These are phyloP conservation scores for Hyaloscypha finlandica DNA, from an alignment of 495 filamentous ascomycete genomes.

Conservation along the genomic window DNA sequence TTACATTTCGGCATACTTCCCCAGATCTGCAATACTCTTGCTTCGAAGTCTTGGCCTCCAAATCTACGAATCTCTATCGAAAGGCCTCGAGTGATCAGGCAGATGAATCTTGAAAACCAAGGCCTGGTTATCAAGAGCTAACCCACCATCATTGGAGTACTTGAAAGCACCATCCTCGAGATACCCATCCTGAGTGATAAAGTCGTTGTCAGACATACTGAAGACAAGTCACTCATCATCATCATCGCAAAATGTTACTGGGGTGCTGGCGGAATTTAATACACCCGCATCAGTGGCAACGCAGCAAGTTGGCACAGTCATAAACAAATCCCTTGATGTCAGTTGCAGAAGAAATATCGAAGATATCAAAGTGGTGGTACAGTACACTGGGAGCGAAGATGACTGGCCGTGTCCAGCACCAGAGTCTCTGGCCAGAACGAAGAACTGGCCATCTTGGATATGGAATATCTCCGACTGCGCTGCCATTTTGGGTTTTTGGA, in stretches of 20 bases:
- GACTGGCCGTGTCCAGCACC: conserved; percentile 57
- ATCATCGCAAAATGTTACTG: conserved; percentile 61
- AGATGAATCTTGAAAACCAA: conserved; percentile 72
- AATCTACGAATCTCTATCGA: too few relatives aligned
- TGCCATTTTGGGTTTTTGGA: too few relatives aligned
- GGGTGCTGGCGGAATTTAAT: conserved; percentile 57
- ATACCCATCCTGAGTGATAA: conserved; percentile 69
- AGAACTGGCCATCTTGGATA: conserved; percentile 59
- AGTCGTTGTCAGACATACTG: conserved; percentile 75
- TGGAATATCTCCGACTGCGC: conserved; percentile 45
- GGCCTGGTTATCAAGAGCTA: conserved; percentile 66
- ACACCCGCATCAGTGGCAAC: conserved; percentile 54
- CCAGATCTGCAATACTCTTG: too few relatives aligned
- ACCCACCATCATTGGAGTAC: conserved; percentile 65
- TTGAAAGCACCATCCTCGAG: conserved; percentile 62
- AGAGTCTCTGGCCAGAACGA: conserved; percentile 71
- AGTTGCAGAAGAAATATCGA: conserved; percentile 66
- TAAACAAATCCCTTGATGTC: conserved; percentile 56
- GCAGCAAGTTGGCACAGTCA: conserved; percentile 44
- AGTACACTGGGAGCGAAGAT: conserved; percentile 53
- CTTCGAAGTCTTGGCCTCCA: too few relatives aligned
- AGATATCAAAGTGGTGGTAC: conserved; percentile 75
- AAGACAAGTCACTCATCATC: conserved; percentile 63
- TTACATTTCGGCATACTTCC: too few relatives aligned
- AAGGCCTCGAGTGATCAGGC: conserved; percentile 31